Percentiles rank a stretch among this genome's conserved stretches.
Evolutionary conservation across 2,329 filamentous ascomycete genomes (phyloP).

Genomic region (Bipolaris cookei): DNA sequence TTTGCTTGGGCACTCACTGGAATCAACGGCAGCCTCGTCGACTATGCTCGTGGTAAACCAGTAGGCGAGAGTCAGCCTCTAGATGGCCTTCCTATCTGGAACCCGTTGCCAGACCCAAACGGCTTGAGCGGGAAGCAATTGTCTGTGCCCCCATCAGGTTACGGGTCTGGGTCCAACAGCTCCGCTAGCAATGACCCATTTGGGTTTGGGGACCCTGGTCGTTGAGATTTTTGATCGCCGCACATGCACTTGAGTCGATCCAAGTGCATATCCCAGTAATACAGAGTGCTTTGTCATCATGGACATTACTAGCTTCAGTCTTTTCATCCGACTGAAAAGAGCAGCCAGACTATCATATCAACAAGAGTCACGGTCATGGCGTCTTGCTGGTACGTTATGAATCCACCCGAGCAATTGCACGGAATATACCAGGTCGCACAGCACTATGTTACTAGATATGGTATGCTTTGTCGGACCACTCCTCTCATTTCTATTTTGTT

Average conservation of each 20-base stretch:
- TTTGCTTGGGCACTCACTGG: slow-evolving; percentile 84
- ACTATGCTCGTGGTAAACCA: slow-evolving; percentile 67
- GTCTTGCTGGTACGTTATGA: slow-evolving; percentile 13
- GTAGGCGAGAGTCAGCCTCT: slow-evolving; percentile 68
- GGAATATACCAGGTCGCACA: slow-evolving; percentile 24
- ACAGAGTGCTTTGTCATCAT: slow-evolving; percentile 1
- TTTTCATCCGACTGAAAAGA: background rate
- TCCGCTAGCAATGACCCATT: slow-evolving; percentile 44
- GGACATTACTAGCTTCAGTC: background rate
- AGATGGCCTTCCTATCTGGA: slow-evolving; percentile 67
- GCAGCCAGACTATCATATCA: background rate
- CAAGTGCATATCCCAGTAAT: background rate
- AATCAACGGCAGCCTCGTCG: slow-evolving; percentile 76
- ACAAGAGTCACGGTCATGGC: slow-evolving; percentile 12
- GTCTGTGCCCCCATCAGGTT: slow-evolving; percentile 44
- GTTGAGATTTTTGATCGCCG: slow-evolving; percentile 18
- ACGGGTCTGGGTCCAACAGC: slow-evolving; percentile 42
- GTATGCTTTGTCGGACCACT: slow-evolving; percentile 25
- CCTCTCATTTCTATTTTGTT: slow-evolving; percentile 14
- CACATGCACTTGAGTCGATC: background rate
- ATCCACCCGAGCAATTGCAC: slow-evolving; percentile 13
- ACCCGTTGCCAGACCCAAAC: slow-evolving; percentile 30
- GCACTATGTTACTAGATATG: slow-evolving; percentile 21
- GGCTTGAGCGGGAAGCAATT: slow-evolving; percentile 21
- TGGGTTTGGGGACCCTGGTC: slow-evolving; percentile 47